Conservation (phyloP, 2,329 filamentous ascomycete species). For the Pyrenophora graminea region DNA sequence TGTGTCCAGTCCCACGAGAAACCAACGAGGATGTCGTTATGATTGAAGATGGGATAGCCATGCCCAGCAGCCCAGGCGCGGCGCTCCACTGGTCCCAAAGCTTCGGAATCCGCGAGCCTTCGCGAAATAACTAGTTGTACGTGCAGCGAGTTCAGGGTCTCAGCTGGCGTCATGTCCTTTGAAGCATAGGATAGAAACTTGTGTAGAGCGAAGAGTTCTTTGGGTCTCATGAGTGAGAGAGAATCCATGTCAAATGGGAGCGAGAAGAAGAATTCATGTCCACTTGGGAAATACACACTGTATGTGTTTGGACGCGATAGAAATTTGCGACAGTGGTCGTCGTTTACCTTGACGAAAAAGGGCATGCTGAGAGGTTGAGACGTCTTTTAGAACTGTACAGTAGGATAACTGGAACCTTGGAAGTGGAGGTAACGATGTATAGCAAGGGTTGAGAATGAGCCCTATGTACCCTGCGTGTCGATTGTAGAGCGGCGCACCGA, state of each 20-base stretch:
- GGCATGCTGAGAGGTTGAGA: background rate
- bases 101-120: background rate
- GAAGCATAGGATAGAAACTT: background rate
- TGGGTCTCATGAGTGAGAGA: background rate
- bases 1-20: slow-evolving; percentile 2
- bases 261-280: slow-evolving; percentile 1
- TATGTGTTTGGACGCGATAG: background rate
- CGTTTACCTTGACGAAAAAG: background rate
- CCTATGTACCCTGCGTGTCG: too few species aligned
- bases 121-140: background rate
- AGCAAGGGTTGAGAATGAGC: too few species aligned
- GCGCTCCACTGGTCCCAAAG: background rate
- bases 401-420: background rate
- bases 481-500: too few species aligned
- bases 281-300: background rate
- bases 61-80: slow-evolving; percentile 1
- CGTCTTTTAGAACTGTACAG: background rate
- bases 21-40: background rate
- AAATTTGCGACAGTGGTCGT: background rate
- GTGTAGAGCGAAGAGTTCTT: background rate
- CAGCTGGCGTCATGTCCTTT: background rate
- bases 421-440: background rate
- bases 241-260: background rate
- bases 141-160: background rate
- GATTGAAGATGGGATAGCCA: background rate